Evolutionary conservation across 805 yeast species (phyloP).

Genomic region (Tetrapisispora namnaoensis): DNA sequence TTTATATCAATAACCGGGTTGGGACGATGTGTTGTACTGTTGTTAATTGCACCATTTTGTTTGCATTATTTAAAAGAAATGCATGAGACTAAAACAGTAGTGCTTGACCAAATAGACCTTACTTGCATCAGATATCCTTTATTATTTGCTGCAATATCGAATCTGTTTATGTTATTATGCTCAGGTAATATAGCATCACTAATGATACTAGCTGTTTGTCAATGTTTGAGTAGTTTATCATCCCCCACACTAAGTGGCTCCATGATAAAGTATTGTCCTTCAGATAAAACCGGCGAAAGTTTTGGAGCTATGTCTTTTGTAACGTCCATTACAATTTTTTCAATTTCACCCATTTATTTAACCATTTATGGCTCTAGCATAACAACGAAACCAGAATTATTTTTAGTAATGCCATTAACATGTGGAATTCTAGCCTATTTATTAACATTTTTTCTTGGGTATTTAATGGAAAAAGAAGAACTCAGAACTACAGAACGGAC

Average conservation of each 20-base stretch:
- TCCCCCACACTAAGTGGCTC: slow-evolving; percentile 53
- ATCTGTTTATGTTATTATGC: slow-evolving; percentile 28
- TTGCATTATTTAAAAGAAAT: slow-evolving; percentile 30
- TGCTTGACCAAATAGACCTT: slow-evolving; percentile 47
- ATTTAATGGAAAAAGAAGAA: background rate
- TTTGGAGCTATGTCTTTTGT: slow-evolving; percentile 61
- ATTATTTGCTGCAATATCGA: slow-evolving; percentile 32
- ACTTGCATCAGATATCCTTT: slow-evolving; percentile 28
- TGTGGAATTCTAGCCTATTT: slow-evolving; percentile 9
- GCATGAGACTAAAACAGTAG: slow-evolving; percentile 29
- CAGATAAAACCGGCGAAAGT: slow-evolving; percentile 54
- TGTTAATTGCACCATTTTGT: slow-evolving; percentile 43
- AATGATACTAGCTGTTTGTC: slow-evolving; percentile 29
- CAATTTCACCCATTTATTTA: slow-evolving; percentile 41
- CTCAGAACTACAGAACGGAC: background rate
- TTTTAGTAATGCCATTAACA: slow-evolving; percentile 25
- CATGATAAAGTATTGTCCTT: slow-evolving; percentile 51
- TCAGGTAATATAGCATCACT: slow-evolving; percentile 12
- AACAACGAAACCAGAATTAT: slow-evolving; percentile 30
- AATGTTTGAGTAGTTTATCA: slow-evolving; percentile 40
- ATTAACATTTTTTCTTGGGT: background rate
- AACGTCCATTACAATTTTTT: slow-evolving; percentile 39
- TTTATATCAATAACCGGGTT: slow-evolving; percentile 44
- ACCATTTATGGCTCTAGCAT: slow-evolving; percentile 40
- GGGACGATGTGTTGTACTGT: slow-evolving; percentile 39